Evolutionary conservation across 352 stramenopile genomes (phyloP), one percentile per base, ranked within the genome.

Genomic region (Pythium pyrilobum): DNA sequence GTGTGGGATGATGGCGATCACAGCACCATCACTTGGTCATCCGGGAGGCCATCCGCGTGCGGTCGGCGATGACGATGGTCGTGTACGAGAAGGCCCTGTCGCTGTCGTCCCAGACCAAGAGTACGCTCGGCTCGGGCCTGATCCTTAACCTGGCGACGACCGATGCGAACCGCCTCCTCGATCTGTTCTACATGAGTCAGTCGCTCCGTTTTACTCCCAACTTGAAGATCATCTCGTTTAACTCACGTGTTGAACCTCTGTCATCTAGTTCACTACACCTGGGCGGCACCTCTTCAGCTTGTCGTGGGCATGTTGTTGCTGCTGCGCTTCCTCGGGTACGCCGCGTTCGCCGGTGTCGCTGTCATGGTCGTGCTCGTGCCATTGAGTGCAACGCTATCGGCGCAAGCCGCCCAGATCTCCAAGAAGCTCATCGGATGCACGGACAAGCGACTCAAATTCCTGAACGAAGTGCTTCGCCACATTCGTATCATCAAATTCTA

Each of bases 131-230:
- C 21, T 73, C 83, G 0, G 89, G 91, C 6, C 74, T 92, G 53
- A 97, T 98, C 44, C 74, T 95, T 1, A 98, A 97, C 56, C 73
- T 98, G n/a, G 93, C 97, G 56, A 96, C 86, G 20, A 92, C 96
- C 55, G 96, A 99, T 66, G 72, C 88, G 0, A 85, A 96, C 54
- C 77, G 85, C 12, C 72, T 99, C 36, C 87, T 97, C 39, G 85
- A 98, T 50, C 55, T 88, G 5, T 79, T 85, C 38, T 82, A 82
- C 64, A 48, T 71, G 16, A 43, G 66, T 63, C 36, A 33, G 45
- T 62, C 5, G 16, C 20, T 23, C 11, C 10, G 3, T 45, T 21
- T 29, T 12, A 3, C 38, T 18, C 20, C n/a, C n/a, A n/a, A n/a
- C 6, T n/a, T 11, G 13, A 39, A 7, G 33, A 16, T n/a, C n/a